phyloP scores from a whole-genome alignment of 306 rosid species.

The Cicer yamashitae region DNA sequence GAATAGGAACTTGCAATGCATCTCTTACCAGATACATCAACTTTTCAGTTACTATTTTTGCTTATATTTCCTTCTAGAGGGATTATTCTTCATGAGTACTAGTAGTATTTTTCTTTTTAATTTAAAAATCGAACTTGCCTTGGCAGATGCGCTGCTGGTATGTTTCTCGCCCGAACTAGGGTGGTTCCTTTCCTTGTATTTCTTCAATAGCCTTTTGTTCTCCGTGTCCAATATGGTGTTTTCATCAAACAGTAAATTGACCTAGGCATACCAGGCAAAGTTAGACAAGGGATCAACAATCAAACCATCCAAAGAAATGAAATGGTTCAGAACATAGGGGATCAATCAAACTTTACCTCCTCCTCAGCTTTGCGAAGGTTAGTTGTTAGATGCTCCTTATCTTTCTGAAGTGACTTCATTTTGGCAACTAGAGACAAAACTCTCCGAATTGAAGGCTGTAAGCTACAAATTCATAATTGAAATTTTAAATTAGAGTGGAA shows the following conservation, averaged over 20 bases:
- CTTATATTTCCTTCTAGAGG: no score
- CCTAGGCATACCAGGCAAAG: conserved; percentile 53
- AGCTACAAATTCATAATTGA: conserved; percentile 53
- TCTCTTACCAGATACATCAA: not conserved
- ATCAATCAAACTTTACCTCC: conserved; percentile 63
- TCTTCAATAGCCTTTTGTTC: conserved; percentile 62
- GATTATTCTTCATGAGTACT: not conserved
- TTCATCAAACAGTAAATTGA: conserved; percentile 73
- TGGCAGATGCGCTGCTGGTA: conserved; percentile 65
- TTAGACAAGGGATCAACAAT: conserved; percentile 36
- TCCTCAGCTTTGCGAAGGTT: conserved; percentile 92
- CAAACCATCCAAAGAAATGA: conserved; percentile 31
- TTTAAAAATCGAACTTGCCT: conserved; percentile 49
- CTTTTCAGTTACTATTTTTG: no score
- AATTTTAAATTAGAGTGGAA: conserved; percentile 14
- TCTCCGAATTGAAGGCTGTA: conserved; percentile 69
- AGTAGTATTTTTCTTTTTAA: conserved; percentile 16
- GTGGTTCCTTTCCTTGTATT: conserved; percentile 58
- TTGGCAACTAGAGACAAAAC: conserved; percentile 71
- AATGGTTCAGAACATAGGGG: not conserved
- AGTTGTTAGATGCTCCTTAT: conserved; percentile 72
- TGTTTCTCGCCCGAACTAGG: conserved; percentile 66
- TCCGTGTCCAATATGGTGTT: conserved; percentile 67
- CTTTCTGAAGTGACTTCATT: conserved; percentile 71
- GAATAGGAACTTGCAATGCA: conserved; percentile 4